Evolutionary conservation across 306 rosid genomes (phyloP).

Genomic region (Cucurbita argyrosperma): DNA sequence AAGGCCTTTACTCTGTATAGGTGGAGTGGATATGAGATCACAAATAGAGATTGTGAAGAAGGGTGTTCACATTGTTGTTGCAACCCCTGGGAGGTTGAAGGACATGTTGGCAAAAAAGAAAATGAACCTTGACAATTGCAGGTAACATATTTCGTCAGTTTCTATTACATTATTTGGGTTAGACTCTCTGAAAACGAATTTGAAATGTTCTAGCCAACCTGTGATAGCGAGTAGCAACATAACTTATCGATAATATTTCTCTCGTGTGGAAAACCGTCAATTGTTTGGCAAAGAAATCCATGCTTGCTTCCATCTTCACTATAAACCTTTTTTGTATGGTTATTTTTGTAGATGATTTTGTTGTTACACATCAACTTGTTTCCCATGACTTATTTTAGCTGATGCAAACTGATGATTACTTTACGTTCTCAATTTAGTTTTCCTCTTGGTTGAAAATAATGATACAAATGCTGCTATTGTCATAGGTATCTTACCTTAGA

Average conservation of each 20-base stretch:
- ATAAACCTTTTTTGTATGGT: not conserved
- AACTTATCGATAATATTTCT: not conserved
- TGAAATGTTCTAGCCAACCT: not conserved
- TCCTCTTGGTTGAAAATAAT: not conserved
- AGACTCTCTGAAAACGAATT: not conserved
- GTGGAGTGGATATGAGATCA: slow-evolving; percentile 84
- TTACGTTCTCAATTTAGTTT: not conserved
- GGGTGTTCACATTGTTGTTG: slow-evolving; percentile 95
- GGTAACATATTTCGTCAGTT: slow-evolving; percentile 12
- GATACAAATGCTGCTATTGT: not conserved
- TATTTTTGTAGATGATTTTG: not conserved
- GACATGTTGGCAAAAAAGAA: slow-evolving; percentile 92
- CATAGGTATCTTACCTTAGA: slow-evolving; percentile 65
- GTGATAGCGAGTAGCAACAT: not conserved
- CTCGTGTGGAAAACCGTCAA: not conserved
- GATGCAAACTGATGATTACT: not conserved
- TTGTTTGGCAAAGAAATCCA: not conserved
- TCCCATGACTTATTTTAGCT: not conserved
- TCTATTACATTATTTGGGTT: not conserved
- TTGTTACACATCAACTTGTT: not conserved
- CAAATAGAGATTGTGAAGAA: slow-evolving; percentile 75
- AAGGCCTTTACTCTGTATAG: slow-evolving; percentile 83
- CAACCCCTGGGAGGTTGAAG: slow-evolving; percentile 89
- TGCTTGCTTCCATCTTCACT: not conserved
- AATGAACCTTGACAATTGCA: slow-evolving; percentile 78